phyloP scores from a whole-genome alignment of 306 rosid genomes.

The Acmispon strigosus region DNA sequence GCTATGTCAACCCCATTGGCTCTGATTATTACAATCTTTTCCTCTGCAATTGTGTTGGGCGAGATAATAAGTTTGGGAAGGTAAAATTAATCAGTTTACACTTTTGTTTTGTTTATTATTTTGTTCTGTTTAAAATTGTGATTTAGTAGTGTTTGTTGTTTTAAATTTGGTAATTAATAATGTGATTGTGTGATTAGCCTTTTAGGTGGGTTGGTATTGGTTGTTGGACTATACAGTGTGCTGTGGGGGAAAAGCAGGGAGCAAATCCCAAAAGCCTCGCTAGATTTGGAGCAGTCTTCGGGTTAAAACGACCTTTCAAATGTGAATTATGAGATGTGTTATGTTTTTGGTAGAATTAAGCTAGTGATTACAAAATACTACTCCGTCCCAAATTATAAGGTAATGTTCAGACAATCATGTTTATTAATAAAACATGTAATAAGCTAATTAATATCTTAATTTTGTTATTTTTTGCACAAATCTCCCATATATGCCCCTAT shows the following conservation, averaged over 20 bases:
- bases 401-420: no score
- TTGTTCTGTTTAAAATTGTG: no score
- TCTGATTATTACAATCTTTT: conserved; percentile 45
- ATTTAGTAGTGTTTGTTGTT: no score
- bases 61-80: conserved; percentile 60
- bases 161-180: not conserved
- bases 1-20: conserved; percentile 70
- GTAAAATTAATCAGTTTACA: conserved; percentile 29
- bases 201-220: conserved; percentile 47
- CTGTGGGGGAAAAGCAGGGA: conserved; percentile 63
- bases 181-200: conserved; percentile 21
- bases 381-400: no score
- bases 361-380: no score
- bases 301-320: not conserved
- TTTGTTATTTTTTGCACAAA: no score
- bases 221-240: conserved; percentile 60
- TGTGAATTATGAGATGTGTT: not conserved
- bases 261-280: not conserved
- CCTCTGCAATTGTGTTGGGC: conserved; percentile 48
- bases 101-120: no score
- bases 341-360: no score
- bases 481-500: no score
- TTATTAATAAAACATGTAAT: no score
- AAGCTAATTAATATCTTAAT: no score
- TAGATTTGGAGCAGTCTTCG: conserved; percentile 14